Evolutionary conservation across 2,329 filamentous ascomycete species (phyloP), one percentile per base, ranked within the genome.

Genomic region (Fusarium torulosum): DNA sequence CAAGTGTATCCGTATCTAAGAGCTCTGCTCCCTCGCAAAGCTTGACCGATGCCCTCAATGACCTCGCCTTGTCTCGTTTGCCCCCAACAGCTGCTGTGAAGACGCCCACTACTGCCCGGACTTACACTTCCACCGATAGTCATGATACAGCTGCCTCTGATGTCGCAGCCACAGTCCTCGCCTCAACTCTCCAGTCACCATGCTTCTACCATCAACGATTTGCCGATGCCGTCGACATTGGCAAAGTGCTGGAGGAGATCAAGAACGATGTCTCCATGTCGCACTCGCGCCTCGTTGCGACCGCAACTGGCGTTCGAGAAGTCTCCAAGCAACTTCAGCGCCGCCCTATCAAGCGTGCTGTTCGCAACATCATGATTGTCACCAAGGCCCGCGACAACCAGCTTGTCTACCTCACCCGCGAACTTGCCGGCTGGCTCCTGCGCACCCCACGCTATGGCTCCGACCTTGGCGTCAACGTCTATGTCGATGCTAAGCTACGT

Each of bases 161-260:
- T 38, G 45, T 56, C 10, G 56, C 60, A 23, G 61, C 63, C 40
- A 65, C 59, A 25, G 59, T 65, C 42, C 56, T 73, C 25, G 60
- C 56, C 27, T 64, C 90, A 13, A 85, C 72, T 13, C 82, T 98
- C 53, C 91, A 95, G 72, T 97, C 94, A 43, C 96, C 96, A 15
- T 99, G 96, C 82, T 99, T 97, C 81, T 98, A 97, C 82, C 96
- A 99, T 81, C 92, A 96, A 80, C 89, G 95, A 66, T 99, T 99
- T 75, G 96, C 97, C 73, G 94, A 97, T 76, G 93, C 94, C 10
- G 93, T 99, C 72, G 93, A 99, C 78, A 93, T 98, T 60, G 92
- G 96, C 72, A 96, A 92, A 79, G 94, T 99, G 7, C 85, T 99
- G 8, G 94, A 98, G 76, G 96, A 99, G 80, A 97, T 98, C 74